Evolutionary conservation across 306 rosid species (phyloP), one percentile per base, ranked within the genome.

Genomic region (Fragaria ananassa): DNA sequence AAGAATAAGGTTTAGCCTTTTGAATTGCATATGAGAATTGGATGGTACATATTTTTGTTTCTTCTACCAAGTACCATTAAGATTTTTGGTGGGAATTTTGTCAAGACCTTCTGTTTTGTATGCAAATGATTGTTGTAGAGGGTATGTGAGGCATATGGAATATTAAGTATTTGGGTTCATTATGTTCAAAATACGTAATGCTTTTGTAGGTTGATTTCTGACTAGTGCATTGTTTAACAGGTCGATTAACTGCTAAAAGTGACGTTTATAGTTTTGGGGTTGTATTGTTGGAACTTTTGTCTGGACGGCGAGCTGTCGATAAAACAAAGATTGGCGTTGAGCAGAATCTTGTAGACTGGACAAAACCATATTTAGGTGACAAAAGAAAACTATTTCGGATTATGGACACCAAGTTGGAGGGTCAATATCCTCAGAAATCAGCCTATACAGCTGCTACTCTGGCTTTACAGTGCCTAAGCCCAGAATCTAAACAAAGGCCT

Each of bases 221-320:
- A 2, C 45, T 10, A 17, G 11, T 76, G 13, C 27, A 21, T 44
- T 27, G 47, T 35, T 79, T 13, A 47, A 41, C 84, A 95, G 98
- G 98, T 82, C 91, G 97, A 47, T 74, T 95, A 42, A 95, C 97
- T 0, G 89, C 97, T 3, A 95, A 95, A 41, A 92, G 99, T 54
- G 99, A 95, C 12, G 97, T 95, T 8, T 95, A 95, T 73, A 92
- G 99, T 64, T 95, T 92, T 71, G 99, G 97, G 27, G 99, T 95
- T 27, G 99, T 95, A 76, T 62, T 95, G 72, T 84, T 92, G 25
- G 99, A 95, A 75, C 88, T 95, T 27, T 49, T 95, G 65, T 86
- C 97, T 0, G 99, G 99, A 66, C 81, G 91, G 66, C 91, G 93
- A 3, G 97, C 97, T 0, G 93, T 89, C 2, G 98, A 93, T 50